These are phyloP conservation scores for Hymenoscyphus occultus DNA, from an alignment of 2,329 filamentous ascomycete genomes.

Conservation along the genomic window DNA sequence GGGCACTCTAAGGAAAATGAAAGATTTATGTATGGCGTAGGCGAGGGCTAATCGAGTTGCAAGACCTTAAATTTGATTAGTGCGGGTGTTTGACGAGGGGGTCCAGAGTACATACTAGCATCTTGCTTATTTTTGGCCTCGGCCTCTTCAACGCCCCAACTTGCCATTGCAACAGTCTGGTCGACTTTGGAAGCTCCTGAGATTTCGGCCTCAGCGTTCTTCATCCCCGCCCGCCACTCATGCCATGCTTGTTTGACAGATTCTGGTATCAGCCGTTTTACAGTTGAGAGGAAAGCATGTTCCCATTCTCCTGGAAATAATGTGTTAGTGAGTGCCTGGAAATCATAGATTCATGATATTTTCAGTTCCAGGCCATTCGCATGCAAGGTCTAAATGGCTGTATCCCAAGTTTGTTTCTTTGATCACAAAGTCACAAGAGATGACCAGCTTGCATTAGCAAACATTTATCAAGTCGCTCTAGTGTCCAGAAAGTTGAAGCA, in stretches of 20 bases:
- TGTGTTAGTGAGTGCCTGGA: constrained; percentile 4
- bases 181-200: constrained; percentile 45
- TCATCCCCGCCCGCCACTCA: constrained; percentile 48
- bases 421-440: no score
- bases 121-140: constrained; percentile 58
- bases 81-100: not conserved
- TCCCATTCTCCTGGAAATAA: constrained; percentile 54
- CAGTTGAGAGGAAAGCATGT: constrained; percentile 60
- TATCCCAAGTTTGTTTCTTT: not conserved
- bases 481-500: no score
- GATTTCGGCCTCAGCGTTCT: constrained; percentile 44
- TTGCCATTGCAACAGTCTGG: constrained; percentile 49
- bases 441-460: no score
- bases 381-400: not conserved
- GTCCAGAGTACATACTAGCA: constrained; percentile 63
- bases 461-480: no score
- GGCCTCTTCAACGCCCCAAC: constrained; percentile 63
- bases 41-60: constrained; percentile 86
- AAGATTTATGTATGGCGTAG: constrained; percentile 96
- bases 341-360: not conserved
- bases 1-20: constrained; percentile 94
- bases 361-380: not conserved
- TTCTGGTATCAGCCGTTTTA: constrained; percentile 59
- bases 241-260: constrained; percentile 53
- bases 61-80: constrained; percentile 45